Percentiles rank a stretch among this genome's conserved stretches.
Evolutionary conservation across 2,329 filamentous ascomycete species (phyloP).

Genomic region (Nigrograna mackinnonii): DNA sequence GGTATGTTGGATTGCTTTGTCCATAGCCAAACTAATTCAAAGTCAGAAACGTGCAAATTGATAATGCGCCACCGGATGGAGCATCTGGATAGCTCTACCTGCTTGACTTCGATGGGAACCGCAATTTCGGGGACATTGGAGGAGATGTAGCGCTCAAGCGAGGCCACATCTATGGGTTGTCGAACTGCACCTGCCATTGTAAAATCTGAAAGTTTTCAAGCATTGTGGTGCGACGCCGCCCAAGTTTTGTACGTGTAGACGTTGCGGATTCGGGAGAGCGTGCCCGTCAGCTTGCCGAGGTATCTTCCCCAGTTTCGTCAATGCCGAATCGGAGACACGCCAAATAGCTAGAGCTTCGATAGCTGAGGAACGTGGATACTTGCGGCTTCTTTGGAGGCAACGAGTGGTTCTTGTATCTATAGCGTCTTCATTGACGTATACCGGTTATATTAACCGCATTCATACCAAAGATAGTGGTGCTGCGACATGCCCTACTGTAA

Average conservation of each 20-base stretch:
- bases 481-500: no score
- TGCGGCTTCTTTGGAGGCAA: no score
- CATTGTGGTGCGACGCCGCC: slow-evolving; percentile 17
- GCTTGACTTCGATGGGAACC: slow-evolving; percentile 83
- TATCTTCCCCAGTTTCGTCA: no score
- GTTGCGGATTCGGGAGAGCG: slow-evolving; percentile 1
- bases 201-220: slow-evolving; percentile 6
- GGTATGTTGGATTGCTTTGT: slow-evolving; percentile 97
- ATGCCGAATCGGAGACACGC: no score
- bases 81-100: slow-evolving; percentile 59
- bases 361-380: no score
- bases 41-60: slow-evolving; percentile 1
- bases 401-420: no score
- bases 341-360: no score
- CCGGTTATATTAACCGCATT: no score
- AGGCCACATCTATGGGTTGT: slow-evolving; percentile 83
- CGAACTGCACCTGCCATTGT: slow-evolving; percentile 83
- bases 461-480: no score
- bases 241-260: slow-evolving; percentile 16
- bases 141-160: slow-evolving; percentile 78
- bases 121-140: slow-evolving; percentile 81
- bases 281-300: no score
- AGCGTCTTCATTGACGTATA: no score
- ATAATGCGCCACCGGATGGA: no score
- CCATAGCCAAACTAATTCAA: slow-evolving; percentile 85